Evolutionary conservation across 73 alveolate genomes (phyloP), one percentile per base, ranked within the genome.

Genomic region (Tetrahymena thermophila): DNA sequence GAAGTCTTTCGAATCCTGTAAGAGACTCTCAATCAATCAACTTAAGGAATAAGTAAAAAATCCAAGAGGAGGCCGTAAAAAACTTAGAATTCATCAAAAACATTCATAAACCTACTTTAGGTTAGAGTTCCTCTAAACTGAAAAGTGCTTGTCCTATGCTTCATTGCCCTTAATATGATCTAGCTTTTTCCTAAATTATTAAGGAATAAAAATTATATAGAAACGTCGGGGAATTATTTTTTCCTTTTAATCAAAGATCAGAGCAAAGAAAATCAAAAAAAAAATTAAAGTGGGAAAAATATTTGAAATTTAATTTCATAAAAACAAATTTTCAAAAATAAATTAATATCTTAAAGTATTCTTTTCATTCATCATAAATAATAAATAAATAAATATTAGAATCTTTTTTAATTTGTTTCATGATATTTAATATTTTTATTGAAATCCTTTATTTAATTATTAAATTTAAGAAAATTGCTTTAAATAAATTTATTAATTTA

Each of bases 121-220:
- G 89, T 71, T 71, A 71, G 89, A 71, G 89, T 71, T 71, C 31
- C 89, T 71, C 89, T 17, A 71, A 71, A 71, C 89, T 71, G 89
- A 71, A 71, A 71, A 71, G 89, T 71, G 89, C 89, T 71, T 71
- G 89, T 71, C 89, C 89, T 71, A 71, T 71, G 89, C 89, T 71
- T 71, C 89, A 71, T 71, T 71, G 89, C 89, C 89, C 35, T 71
- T 71, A 31, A 71, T 11, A 71, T 71, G 89, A 71, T 71, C 89
- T 71, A 25, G 89, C 89, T 71, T 71, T 71, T 71, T 71, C 89
- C 89, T 71, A 71, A 28, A 13, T 71, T 25, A 23, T 71, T 71
- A 71, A 71, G 89, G 89, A 71, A 71, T 71, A 31, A 71, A 50
- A 71, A 25, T 71, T 71, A 71, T 71, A 71, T 3, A n/a, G 21